Conservation (phyloP, 2,329 filamentous ascomycete species). For the Aspergillus candidus region DNA sequence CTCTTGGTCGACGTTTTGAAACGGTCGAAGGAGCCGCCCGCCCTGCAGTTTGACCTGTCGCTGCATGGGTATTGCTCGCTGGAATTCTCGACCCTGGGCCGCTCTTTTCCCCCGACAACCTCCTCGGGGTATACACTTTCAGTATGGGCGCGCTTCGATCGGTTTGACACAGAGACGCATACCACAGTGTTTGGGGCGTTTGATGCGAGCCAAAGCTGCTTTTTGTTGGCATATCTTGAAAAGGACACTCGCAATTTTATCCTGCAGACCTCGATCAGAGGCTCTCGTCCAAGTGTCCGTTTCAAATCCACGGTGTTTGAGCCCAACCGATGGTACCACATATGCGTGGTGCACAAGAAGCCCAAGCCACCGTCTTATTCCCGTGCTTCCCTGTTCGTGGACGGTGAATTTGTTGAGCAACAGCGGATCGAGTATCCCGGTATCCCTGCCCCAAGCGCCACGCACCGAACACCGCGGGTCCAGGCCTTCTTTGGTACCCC, state of each 20-base stretch:
- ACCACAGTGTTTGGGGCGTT: conserved; percentile 96
- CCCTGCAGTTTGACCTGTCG: conserved; percentile 91
- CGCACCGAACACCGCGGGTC: conserved; percentile 54
- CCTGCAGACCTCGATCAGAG: conserved; percentile 87
- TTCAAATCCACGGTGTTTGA: conserved; percentile 80
- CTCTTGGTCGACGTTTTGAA: conserved; percentile 71
- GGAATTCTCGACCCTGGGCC: conserved; percentile 79
- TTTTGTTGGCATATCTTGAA: conserved; percentile 88
- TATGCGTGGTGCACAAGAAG: conserved; percentile 78
- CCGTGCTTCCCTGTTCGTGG: conserved; percentile 80
- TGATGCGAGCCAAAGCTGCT: conserved; percentile 86
- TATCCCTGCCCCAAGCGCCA: conserved; percentile 58
- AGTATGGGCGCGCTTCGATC: conserved; percentile 81
- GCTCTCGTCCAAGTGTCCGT: conserved; percentile 78
- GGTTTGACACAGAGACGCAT: conserved; percentile 76
- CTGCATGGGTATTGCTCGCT: conserved; percentile 82
- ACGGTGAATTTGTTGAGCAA: conserved; percentile 92
- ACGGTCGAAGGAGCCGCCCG: conserved; percentile 69
- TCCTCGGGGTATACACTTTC: conserved; percentile 82
- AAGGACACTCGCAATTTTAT: conserved; percentile 92
- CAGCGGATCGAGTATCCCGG: conserved; percentile 82
- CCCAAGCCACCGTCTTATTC: conserved; percentile 68
- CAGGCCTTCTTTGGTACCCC: conserved; percentile 94
- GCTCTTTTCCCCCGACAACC: conserved; percentile 73
- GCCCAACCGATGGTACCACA: conserved; percentile 81